Base-by-base conservation (phyloP, 2,329 filamentous ascomycete species). In the Aspergillus niger region DNA sequence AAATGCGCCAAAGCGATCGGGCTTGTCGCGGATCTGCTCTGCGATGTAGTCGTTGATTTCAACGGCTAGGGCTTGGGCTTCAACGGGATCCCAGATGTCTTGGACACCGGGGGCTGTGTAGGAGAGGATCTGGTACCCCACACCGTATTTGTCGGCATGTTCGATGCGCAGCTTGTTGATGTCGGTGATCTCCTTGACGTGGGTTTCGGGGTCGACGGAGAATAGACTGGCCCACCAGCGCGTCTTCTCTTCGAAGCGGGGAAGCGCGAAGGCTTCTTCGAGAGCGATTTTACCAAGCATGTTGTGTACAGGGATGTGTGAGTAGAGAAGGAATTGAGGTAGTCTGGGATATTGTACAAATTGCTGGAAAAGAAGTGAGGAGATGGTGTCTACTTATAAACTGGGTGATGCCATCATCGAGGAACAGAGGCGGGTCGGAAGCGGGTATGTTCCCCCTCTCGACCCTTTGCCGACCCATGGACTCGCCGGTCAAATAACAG, bases 201-300 rank as follows among this genome's bases (percentile, higher is more conserved):
- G 85, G 71, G 83, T 84, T 10, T 85, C 83, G 2, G 83, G 78
- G 64, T 88, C 81, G n/a, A 82, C 77, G 13, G 84, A 81, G 69
- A 88, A 89, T 22, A 88, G 72, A 4, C 77, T 74, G 1, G 86
- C 86, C 85, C 85, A 87, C 84, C 85, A 87, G 66, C 78, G 76
- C 5, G 83, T 85, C 72, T 83, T 83, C 63, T 87, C 83, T 49
- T 82, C 78, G 63, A 87, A 80, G 36, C 85, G 81, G 48, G 86
- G 85, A 6, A 87, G 78, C 62, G 82, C 83, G 63, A 87, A 88
- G 13, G 85, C 85, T 74, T 88, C 86, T 71, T 88, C 86, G 22
- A 88, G 77, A 11, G 83, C 83, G 60, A 88, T 80, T 64, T 89
- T 88, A 61, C 86, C 86, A 11, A 81, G 74, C 84, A 87, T 87